Evolutionary conservation across 2,329 filamentous ascomycete species (phyloP).

Genomic region (Arthrinium phaeospermum): DNA sequence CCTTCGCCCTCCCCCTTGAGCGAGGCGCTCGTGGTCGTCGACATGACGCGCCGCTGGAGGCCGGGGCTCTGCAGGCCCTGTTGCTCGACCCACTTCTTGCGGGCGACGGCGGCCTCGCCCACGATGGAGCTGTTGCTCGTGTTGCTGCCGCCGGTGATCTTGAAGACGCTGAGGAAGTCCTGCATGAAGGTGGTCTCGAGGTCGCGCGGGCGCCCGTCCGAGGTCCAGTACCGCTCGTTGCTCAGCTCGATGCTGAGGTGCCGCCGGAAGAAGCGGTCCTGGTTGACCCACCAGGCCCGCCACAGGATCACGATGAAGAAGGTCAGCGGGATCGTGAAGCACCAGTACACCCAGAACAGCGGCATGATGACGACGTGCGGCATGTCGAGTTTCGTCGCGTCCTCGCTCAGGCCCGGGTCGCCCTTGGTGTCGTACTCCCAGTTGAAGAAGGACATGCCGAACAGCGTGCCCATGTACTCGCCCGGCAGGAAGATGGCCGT

Average conservation of each 20-base stretch:
- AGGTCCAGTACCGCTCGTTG: constrained; percentile 54
- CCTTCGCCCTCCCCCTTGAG: constrained; percentile 28
- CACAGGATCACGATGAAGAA: constrained; percentile 47
- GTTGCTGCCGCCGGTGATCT: constrained; percentile 31
- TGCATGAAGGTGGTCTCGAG: constrained; percentile 49
- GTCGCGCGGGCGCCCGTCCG: constrained; percentile 47
- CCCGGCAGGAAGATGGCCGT: constrained; percentile 55
- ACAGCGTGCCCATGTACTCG: constrained; percentile 52
- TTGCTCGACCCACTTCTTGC: constrained; percentile 17
- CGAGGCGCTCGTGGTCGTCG: constrained; percentile 25
- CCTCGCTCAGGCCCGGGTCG: constrained; percentile 40
- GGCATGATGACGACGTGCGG: constrained; percentile 43
- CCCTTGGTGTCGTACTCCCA: constrained; percentile 40
- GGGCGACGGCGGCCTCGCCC: constrained; percentile 23
- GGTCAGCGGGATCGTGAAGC: constrained; percentile 49
- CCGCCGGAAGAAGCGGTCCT: constrained; percentile 52
- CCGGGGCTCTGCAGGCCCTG: constrained; percentile 20
- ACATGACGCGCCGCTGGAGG: constrained; percentile 17
- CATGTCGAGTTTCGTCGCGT: constrained; percentile 33
- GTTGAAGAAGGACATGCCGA: constrained; percentile 55
- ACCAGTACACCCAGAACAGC: constrained; percentile 54
- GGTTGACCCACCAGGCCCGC: constrained; percentile 54
- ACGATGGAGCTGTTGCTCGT: constrained; percentile 33
- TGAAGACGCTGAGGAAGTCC: constrained; percentile 47
- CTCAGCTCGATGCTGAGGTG: constrained; percentile 53